phyloP scores from a whole-genome alignment of 2,329 filamentous ascomycete species.

The Drechslera avenae region DNA sequence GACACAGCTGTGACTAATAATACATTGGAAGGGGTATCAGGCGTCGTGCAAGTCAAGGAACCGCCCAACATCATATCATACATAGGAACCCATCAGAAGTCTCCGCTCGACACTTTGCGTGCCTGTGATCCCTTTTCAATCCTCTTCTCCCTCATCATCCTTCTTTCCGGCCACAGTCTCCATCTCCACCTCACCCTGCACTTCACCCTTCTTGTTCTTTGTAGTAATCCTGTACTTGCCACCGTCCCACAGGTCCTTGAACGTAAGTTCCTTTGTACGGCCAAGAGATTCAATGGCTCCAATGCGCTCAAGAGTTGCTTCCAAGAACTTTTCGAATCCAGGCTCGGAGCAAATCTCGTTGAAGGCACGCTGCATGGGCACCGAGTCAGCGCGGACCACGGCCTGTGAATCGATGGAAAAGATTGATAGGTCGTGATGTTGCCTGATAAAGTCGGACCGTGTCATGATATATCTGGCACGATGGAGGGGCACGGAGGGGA shows the following conservation, averaged over 20 bases:
- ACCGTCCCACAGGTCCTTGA: conserved; percentile 88
- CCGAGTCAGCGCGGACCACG: conserved; percentile 87
- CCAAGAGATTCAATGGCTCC: conserved; percentile 91
- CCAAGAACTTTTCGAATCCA: conserved; percentile 81
- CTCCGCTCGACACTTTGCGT: no score
- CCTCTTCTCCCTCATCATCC: conserved; percentile 32
- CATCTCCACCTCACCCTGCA: conserved; percentile 39
- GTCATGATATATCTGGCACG: conserved; percentile 79
- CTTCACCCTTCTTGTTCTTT: conserved; percentile 35
- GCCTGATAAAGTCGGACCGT: conserved; percentile 88
- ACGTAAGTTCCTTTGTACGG: conserved; percentile 89
- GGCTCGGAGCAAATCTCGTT: conserved; percentile 76
- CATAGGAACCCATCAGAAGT: no score
- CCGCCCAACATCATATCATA: no score
- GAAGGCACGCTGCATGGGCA: conserved; percentile 96
- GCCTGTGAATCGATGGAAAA: conserved; percentile 91
- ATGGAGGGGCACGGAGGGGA: conserved; percentile 69
- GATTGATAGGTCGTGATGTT: conserved; percentile 90
- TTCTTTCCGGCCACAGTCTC: conserved; percentile 38
- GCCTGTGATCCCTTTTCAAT: not conserved
- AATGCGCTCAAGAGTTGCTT: conserved; percentile 83
- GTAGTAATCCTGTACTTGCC: conserved; percentile 67
- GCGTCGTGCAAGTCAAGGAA: no score
- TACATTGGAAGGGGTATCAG: no score
- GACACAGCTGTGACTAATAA: no score